These are phyloP conservation scores for Tephrocybe sp. DNA, from an alignment of 768 basidiomycete species.

Conservation along the genomic window DNA sequence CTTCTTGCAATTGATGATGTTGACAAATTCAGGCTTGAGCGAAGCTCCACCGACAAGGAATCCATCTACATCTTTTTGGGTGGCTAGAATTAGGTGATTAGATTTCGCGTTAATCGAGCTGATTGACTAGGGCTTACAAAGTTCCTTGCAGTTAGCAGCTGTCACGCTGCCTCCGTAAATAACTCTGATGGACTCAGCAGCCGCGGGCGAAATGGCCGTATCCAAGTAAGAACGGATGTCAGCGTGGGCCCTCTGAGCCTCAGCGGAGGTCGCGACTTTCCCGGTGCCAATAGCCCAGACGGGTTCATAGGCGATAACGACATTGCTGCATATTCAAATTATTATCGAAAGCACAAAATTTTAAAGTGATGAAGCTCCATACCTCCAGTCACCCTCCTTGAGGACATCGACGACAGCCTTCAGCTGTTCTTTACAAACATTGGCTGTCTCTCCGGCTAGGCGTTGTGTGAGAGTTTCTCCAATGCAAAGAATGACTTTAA, in stretches of 20 bases:
- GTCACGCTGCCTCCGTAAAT: conserved; percentile 97
- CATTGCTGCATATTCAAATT: conserved; percentile 48
- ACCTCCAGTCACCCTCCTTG: conserved; percentile 79
- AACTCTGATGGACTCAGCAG: conserved; percentile 75
- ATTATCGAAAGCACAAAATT: background rate
- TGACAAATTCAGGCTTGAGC: conserved; percentile 93
- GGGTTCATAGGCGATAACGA: conserved; percentile 96
- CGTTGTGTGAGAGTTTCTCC: conserved; percentile 92
- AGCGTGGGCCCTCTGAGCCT: conserved; percentile 91
- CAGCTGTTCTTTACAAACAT: conserved; percentile 82
- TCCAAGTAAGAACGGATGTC: conserved; percentile 77
- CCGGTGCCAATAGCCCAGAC: conserved; percentile 99
- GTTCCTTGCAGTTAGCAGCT: conserved; percentile 83
- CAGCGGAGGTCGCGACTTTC: conserved; percentile 86
- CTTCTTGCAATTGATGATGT: conserved; percentile 76
- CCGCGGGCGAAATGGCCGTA: conserved; percentile 58
- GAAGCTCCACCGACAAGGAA: conserved; percentile 99
- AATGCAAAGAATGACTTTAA: conserved; percentile 93
- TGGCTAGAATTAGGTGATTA: conserved; percentile 41
- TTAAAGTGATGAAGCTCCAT: conserved; percentile 18
- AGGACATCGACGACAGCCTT: conserved; percentile 66
- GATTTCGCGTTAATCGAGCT: background rate
- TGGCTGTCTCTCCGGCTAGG: conserved; percentile 71
- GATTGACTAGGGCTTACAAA: conserved; percentile 51
- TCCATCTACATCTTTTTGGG: conserved; percentile 85